These are phyloP conservation scores for Arthrinium phaeospermum DNA, from an alignment of 2,329 filamentous ascomycete species.

Conservation along the genomic window DNA sequence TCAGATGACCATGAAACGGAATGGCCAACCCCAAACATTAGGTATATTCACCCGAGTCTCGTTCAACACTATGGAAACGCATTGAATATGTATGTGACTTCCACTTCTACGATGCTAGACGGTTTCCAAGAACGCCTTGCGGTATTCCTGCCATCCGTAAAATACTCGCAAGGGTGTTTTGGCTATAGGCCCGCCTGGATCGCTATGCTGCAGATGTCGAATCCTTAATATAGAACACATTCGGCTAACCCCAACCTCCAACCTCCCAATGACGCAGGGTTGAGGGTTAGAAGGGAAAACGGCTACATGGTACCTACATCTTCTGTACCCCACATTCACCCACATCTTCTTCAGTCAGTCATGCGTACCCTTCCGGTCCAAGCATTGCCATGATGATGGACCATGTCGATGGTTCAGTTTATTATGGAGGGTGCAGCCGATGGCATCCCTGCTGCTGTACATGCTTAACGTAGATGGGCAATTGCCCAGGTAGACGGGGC, in stretches of 20 bases:
- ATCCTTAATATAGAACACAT: constrained; percentile 13
- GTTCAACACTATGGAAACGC: not conserved
- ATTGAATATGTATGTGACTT: not conserved
- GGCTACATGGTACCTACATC: not conserved
- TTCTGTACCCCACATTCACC: constrained; percentile 10
- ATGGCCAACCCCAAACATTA: not conserved
- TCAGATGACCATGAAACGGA: not conserved
- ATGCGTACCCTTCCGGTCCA: not conserved
- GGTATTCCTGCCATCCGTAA: not conserved
- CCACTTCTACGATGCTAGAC: not conserved
- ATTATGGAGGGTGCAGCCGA: not conserved
- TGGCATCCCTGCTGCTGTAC: not conserved
- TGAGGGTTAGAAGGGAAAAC: not conserved
- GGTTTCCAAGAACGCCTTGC: not conserved
- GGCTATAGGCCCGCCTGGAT: constrained; percentile 9
- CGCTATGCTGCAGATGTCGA: constrained; percentile 15
- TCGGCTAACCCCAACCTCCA: constrained; percentile 5
- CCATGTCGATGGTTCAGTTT: constrained; percentile 7
- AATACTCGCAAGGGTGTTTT: not conserved
- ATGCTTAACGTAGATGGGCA: not conserved
- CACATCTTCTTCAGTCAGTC: not conserved
- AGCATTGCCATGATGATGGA: constrained; percentile 11
- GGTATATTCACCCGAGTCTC: not conserved
- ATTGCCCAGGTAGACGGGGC: not conserved
- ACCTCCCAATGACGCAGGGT: constrained; percentile 14